Evolutionary conservation across 148 eudicot genomes (phyloP).

Genomic region (Rhododendron henanense): DNA sequence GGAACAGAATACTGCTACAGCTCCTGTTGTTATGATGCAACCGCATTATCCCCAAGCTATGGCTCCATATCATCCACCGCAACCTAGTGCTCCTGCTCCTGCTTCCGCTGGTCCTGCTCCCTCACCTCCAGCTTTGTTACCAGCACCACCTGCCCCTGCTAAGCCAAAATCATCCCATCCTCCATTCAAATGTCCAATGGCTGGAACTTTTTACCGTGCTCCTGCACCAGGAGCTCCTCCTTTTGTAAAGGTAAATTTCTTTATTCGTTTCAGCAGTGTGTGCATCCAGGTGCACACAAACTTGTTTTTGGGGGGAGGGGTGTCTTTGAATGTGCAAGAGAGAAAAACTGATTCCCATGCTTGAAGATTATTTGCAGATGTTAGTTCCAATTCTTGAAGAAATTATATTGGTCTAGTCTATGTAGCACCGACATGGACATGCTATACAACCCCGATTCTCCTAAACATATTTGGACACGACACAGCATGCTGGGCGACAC

Average conservation of each 20-base stretch:
- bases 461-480: too few relatives aligned
- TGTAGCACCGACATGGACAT: neutral
- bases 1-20: conserved; percentile 26
- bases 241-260: conserved; percentile 41
- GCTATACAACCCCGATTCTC: neutral
- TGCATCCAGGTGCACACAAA: neutral
- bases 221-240: conserved; percentile 49
- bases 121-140: conserved; percentile 25
- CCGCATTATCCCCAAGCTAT: conserved; percentile 23
- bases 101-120: conserved; percentile 22
- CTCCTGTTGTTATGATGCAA: conserved; percentile 30
- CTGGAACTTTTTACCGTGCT: conserved; percentile 47
- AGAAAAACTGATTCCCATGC: neutral
- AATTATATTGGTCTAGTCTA: neutral
- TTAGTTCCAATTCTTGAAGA: neutral
- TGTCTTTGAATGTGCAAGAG: neutral
- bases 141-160: conserved; percentile 28
- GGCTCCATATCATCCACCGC: conserved; percentile 24
- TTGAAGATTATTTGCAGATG: neutral
- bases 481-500: neutral
- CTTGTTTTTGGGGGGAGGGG: neutral
- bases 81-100: conserved; percentile 21
- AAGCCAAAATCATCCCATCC: conserved; percentile 47
- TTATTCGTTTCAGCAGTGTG: neutral
- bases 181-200: conserved; percentile 57